A percentile compares a stretch with the other conserved stretches of the same genome.
Evolutionary conservation across 1,139 yeast genomes (phyloP).

Genomic region (Eremothecium cymbalariae): DNA sequence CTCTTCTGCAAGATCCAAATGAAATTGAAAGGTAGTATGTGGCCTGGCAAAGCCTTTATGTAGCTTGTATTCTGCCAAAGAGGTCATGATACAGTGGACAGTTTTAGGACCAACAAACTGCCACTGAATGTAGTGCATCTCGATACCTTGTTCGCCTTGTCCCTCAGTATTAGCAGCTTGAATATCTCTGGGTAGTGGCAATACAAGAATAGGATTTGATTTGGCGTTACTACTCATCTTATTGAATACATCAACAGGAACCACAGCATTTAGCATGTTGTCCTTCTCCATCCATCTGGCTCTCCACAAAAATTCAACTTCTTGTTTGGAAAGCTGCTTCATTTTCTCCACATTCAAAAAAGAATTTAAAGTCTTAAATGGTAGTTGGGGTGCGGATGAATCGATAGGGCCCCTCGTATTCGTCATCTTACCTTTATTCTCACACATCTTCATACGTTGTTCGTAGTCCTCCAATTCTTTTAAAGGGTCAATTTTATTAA

Average conservation of each 20-base stretch:
- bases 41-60: constrained; percentile 92
- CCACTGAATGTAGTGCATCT: constrained; percentile 94
- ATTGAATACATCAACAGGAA: constrained; percentile 50
- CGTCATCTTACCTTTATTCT: constrained; percentile 23
- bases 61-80: constrained; percentile 84
- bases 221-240: constrained; percentile 60
- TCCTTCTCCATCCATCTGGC: constrained; percentile 67
- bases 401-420: constrained; percentile 41
- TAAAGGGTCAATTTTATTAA: constrained; percentile 61
- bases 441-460: constrained; percentile 31
- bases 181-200: constrained; percentile 53
- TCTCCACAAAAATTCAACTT: constrained; percentile 81
- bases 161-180: constrained; percentile 9
- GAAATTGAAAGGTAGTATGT: constrained; percentile 85
- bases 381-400: constrained; percentile 40
- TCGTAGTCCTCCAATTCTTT: constrained; percentile 56
- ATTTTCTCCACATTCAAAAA: constrained; percentile 66
- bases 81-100: constrained; percentile 82
- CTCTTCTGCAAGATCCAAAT: constrained; percentile 59
- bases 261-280: constrained; percentile 54
- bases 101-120: constrained; percentile 78
- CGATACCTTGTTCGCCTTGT: constrained; percentile 40
- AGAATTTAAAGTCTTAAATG: constrained; percentile 65
- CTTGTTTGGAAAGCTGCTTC: constrained; percentile 46
- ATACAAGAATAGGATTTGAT: constrained; percentile 63